Conservation (phyloP, 2,329 filamentous ascomycete genomes). For the Cercospora janseana region DNA sequence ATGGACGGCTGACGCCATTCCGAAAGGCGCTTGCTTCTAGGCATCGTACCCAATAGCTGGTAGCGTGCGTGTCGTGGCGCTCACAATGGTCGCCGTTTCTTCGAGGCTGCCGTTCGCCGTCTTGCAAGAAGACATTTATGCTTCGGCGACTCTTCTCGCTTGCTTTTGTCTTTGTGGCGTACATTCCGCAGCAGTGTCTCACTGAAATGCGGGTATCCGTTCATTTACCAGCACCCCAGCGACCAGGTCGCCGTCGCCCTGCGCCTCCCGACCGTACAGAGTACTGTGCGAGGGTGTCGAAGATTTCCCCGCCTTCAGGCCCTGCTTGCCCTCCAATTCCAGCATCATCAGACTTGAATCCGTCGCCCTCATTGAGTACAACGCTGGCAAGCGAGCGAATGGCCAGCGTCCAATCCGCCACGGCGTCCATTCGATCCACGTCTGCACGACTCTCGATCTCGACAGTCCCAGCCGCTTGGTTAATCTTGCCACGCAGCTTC, state of each 20-base stretch:
- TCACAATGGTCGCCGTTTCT: not conserved
- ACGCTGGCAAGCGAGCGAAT: slow-evolving; percentile 67
- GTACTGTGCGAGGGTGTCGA: slow-evolving; percentile 8
- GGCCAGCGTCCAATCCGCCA: slow-evolving; percentile 69
- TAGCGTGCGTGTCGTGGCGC: not conserved
- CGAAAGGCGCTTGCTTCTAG: not conserved
- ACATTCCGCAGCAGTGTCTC: slow-evolving; percentile 3
- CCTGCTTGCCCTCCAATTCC: slow-evolving; percentile 8
- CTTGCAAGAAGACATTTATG: not conserved
- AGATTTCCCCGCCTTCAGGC: slow-evolving; percentile 5
- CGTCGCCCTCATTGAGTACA: slow-evolving; percentile 75
- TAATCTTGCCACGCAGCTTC: slow-evolving; percentile 81
- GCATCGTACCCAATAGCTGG: not conserved
- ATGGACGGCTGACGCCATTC: not conserved
- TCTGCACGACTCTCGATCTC: slow-evolving; percentile 75
- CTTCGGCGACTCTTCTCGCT: not conserved
- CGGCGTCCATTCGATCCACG: slow-evolving; percentile 68
- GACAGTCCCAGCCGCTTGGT: slow-evolving; percentile 81
- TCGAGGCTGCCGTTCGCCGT: not conserved
- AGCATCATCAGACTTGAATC: slow-evolving; percentile 56
- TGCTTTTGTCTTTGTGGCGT: not conserved
- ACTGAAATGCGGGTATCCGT: slow-evolving; percentile 1
- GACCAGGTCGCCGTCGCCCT: slow-evolving; percentile 4
- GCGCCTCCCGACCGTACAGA: not conserved
- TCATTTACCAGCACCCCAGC: slow-evolving; percentile 7